These are phyloP conservation scores for Peltaster fructicola DNA, from an alignment of 2,329 filamentous ascomycete species.

Conservation along the genomic window DNA sequence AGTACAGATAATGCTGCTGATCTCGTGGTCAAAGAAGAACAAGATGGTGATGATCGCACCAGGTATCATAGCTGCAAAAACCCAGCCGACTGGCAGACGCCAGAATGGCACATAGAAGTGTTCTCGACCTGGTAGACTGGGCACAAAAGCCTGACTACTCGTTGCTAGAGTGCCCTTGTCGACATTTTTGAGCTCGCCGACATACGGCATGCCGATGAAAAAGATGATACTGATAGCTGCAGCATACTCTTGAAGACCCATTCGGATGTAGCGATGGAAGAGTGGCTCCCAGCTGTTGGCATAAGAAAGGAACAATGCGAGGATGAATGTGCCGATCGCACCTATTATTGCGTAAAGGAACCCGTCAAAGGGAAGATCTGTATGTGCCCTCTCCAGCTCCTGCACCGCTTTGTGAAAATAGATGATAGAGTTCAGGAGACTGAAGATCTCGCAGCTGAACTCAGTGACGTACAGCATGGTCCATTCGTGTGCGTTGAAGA, in stretches of 20 bases:
- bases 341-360: conserved; percentile 50
- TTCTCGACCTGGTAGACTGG: conserved; percentile 36
- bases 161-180: conserved; percentile 42
- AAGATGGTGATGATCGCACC: conserved; percentile 46
- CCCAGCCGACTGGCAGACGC: conserved; percentile 40
- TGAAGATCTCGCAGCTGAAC: conserved; percentile 50
- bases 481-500: conserved; percentile 52
- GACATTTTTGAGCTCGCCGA: conserved; percentile 39
- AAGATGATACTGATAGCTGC: conserved; percentile 49
- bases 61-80: conserved; percentile 44
- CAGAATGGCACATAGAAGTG: conserved; percentile 47
- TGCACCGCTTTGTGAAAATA: conserved; percentile 52
- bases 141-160: conserved; percentile 34
- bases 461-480: conserved; percentile 54
- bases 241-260: conserved; percentile 45
- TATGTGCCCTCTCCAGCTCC: conserved; percentile 43
- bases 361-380: conserved; percentile 38
- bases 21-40: conserved; percentile 56
- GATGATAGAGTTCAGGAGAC: conserved; percentile 47
- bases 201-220: conserved; percentile 45
- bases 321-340: conserved; percentile 43
- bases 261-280: conserved; percentile 43
- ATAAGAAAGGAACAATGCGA: conserved; percentile 43
- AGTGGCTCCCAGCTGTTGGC: conserved; percentile 44
- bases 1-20: conserved; percentile 51